Evolutionary conservation across 2,329 filamentous ascomycete species (phyloP), one percentile per base, ranked within the genome.

Genomic region (Aspergillus fumigatus): DNA sequence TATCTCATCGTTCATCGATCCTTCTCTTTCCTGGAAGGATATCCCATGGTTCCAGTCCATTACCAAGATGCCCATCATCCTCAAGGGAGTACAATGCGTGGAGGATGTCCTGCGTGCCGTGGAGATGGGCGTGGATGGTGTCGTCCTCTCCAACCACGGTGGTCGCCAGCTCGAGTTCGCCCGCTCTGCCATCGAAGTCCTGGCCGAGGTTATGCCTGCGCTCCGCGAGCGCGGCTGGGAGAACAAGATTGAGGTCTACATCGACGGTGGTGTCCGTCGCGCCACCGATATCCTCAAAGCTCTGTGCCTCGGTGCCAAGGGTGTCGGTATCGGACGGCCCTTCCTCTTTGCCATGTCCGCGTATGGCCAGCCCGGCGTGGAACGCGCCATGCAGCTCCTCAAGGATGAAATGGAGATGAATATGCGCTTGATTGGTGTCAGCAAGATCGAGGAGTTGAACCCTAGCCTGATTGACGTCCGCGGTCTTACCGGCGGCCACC

Each of bases 351-450:
- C 94, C 68, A 97, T 99, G 93, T 89, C 88, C 61, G 86, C 91
- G 9, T 97, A 97, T 68, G 94, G 94, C 1, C 77, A 90, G 58
- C 81, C 87, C 2, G 94, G 94, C 61, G 93, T 97, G 21, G 90
- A 95, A 69, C 84, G 90, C 35, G 94, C 94, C 32, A 96, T 97
- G 88, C 88, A 92, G 75, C 78, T 96, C 57, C 82, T 96, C 65
- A 92, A 90, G 78, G 94, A 97, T 69, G 94, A 99, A 82, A 90
- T 99, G 84, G 92, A 95, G 79, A 97, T 97, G 93, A 94, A 93
- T 70, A 97, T 99, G 94, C 85, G 94, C 6, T 79, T 99, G 61
- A 91, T 99, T 65, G 94, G 94, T 9, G 89, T 86, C 57, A 84
- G 82, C 21, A 86, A 77, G 58, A 74, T 99, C 32, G 85, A 86